Percentiles rank a stretch among this genome's conserved stretches.
These are phyloP conservation scores for Nyssa sinensis DNA, from an alignment of 148 eudicot species.

Conservation along the genomic window DNA sequence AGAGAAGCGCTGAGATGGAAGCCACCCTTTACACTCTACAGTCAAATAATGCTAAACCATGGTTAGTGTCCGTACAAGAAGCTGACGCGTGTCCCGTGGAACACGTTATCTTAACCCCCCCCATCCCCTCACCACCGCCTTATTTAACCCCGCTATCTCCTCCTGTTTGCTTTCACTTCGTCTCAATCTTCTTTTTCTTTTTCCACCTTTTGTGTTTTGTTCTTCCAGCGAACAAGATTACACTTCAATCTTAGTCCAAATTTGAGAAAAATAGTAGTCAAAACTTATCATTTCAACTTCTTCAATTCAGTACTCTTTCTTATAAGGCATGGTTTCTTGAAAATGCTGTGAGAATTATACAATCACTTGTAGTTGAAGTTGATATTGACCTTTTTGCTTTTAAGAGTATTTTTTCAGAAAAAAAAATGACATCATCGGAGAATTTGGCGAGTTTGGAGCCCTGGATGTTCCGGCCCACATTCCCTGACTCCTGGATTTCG, in stretches of 20 bases:
- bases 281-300: neutral
- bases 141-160: slow-evolving; percentile 40
- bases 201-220: neutral
- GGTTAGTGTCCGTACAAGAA: slow-evolving; percentile 30
- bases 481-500: slow-evolving; percentile 56
- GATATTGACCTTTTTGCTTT: neutral
- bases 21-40: neutral
- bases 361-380: too few species aligned
- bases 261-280: too few species aligned
- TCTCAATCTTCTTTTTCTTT: neutral
- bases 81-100: slow-evolving; percentile 41
- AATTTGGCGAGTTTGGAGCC: slow-evolving; percentile 40
- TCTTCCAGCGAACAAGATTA: neutral
- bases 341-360: neutral
- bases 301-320: too few species aligned
- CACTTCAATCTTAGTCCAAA: neutral
- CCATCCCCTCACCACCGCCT: slow-evolving; percentile 38
- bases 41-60: slow-evolving; percentile 8
- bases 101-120: slow-evolving; percentile 52
- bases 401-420: neutral
- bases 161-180: neutral
- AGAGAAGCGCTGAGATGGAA: too few species aligned
- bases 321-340: too few species aligned
- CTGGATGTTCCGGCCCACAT: slow-evolving; percentile 49
- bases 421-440: slow-evolving; percentile 51